Evolutionary conservation across 345 rosid genomes (phyloP).

Genomic region (Dipteronia dyeriana): DNA sequence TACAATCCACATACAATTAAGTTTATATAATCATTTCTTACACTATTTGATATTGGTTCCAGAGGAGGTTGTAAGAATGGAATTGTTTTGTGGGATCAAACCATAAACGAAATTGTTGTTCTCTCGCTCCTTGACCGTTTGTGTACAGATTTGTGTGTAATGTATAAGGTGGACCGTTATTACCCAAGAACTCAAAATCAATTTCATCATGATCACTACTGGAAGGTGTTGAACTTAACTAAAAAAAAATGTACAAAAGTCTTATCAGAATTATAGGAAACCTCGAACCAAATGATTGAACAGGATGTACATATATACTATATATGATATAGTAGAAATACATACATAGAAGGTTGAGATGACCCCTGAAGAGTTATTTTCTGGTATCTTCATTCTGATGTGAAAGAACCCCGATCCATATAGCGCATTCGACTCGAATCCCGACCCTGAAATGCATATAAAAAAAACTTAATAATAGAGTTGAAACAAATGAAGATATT

Average conservation of each 20-base stretch:
- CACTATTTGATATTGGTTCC: constrained; percentile 19
- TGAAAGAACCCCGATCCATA: constrained; percentile 18
- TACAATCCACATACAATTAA: too few relatives aligned
- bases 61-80: constrained; percentile 24
- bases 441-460: constrained; percentile 16
- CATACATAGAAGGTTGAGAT: constrained; percentile 27
- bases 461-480: too few relatives aligned
- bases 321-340: too few relatives aligned
- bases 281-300: too few relatives aligned
- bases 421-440: constrained; percentile 12
- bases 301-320: too few relatives aligned
- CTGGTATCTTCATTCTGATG: constrained; percentile 20
- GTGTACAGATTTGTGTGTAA: constrained; percentile 25
- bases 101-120: constrained; percentile 26
- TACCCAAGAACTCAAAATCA: constrained; percentile 30
- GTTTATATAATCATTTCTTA: neutral
- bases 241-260: neutral
- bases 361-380: constrained; percentile 16
- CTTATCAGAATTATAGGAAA: neutral
- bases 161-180: constrained; percentile 19
- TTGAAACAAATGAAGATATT: too few relatives aligned
- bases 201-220: constrained; percentile 15
- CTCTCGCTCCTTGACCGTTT: constrained; percentile 20
- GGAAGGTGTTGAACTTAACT: constrained; percentile 7
- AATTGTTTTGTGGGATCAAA: constrained; percentile 30